Evolutionary conservation across 352 stramenopile species (phyloP), one percentile per base, ranked within the genome.

Genomic region (Blastocystis sp.): DNA sequence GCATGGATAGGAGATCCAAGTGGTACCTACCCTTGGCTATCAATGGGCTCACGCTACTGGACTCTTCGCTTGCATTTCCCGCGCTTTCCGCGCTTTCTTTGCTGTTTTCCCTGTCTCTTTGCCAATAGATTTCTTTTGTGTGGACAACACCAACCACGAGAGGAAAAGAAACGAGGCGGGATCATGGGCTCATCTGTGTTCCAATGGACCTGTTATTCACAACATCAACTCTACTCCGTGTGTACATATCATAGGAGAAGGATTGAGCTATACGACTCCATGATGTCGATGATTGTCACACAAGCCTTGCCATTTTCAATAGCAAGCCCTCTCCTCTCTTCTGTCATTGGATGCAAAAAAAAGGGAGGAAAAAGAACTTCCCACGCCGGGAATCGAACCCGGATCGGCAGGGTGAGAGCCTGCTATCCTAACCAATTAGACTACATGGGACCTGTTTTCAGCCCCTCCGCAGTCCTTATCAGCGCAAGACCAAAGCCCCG

Each of bases 381-480:
- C 70, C 70, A 81, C 70, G 61, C 70, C 70, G 70, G 70, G 70
- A 80, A 80, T 80, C 70, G 70, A 80, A 80, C 70, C 70, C 70
- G 70, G 70, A 80, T 80, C 70, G 70, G 70, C 70, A 80, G 70
- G 70, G 70, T 80, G 70, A 80, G 70, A 80, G 70, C 70, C 70
- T 80, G 70, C 70, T 80, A 80, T 80, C 70, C 70, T 80, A 80
- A 80, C 70, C 70, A 65, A 80, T 80, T 80, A 80, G 70, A 80
- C 70, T 80, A 80, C 60, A 80, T 80, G 70, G 70, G 70, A 80
- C 59, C 43, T 80, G 69, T 53, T 74, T 56, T 0, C 5, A 14
- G 5, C 14, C 48, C 48, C 5, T 17, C 5, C 48, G 5, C 14
- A 7, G 14, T 56, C 48, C 14, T 14, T 56, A 56, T 56, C 48